Evolutionary conservation across 495 filamentous ascomycete species (phyloP).

Genomic region (Podospora sp.): DNA sequence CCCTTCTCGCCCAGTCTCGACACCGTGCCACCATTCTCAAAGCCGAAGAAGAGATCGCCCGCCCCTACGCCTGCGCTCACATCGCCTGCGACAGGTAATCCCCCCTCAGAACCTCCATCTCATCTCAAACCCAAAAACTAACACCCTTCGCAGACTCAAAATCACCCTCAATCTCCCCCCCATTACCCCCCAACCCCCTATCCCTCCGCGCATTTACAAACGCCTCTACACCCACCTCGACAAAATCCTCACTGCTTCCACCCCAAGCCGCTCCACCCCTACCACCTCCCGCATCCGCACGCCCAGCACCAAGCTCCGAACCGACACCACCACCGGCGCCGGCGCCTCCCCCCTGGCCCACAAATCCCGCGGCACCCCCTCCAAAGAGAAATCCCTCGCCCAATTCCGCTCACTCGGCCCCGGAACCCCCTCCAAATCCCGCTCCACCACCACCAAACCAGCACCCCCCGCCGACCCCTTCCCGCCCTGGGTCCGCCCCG

Average conservation of each 20-base stretch:
- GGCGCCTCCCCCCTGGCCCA: slow-evolving; percentile 25
- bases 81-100: slow-evolving; percentile 82
- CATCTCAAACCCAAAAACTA: slow-evolving; percentile 11
- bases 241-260: slow-evolving; percentile 59
- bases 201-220: slow-evolving; percentile 79
- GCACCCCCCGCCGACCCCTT: slow-evolving; percentile 38
- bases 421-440: slow-evolving; percentile 21
- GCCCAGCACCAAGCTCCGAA: slow-evolving; percentile 41
- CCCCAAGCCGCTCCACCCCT: slow-evolving; percentile 31
- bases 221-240: slow-evolving; percentile 82
- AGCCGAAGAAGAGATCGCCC: slow-evolving; percentile 83
- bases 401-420: slow-evolving; percentile 30
- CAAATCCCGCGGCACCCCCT: slow-evolving; percentile 27
- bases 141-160: slow-evolving; percentile 63
- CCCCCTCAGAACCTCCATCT: neutral
- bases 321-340: slow-evolving; percentile 17
- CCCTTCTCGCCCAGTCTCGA: slow-evolving; percentile 84
- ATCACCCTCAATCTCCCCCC: slow-evolving; percentile 81
- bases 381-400: slow-evolving; percentile 42
- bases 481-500: slow-evolving; percentile 68
- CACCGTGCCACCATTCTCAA: slow-evolving; percentile 77
- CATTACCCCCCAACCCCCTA: slow-evolving; percentile 78
- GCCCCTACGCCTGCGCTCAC: slow-evolving; percentile 86
- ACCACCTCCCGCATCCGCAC: slow-evolving; percentile 33
- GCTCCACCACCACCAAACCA: slow-evolving; percentile 1